Evolutionary conservation across 1,284 basidiomycete species (phyloP).

Genomic region (Leucoagaricus sp.): DNA sequence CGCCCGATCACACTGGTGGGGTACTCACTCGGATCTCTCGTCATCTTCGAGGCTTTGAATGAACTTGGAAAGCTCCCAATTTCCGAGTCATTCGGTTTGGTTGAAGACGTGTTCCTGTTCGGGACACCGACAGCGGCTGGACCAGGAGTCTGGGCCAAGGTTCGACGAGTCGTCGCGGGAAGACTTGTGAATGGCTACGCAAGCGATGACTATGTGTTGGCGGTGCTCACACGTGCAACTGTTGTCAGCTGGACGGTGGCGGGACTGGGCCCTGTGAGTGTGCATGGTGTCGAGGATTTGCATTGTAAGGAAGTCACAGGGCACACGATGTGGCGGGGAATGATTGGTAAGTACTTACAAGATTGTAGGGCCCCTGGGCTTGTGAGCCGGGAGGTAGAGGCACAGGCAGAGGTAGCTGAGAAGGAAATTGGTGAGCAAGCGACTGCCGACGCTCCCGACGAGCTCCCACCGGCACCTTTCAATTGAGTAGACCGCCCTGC

Average conservation of each 20-base stretch:
- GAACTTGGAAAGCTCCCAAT: conserved; percentile 38
- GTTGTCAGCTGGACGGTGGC: conserved; percentile 69
- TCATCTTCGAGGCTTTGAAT: conserved; percentile 52
- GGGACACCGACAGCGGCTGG: conserved; percentile 68
- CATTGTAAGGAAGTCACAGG: conserved; percentile 54
- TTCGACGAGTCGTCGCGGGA: conserved; percentile 66
- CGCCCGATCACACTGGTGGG: conserved; percentile 58
- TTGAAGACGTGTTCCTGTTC: conserved; percentile 78
- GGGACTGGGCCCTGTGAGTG: conserved; percentile 62
- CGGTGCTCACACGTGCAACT: conserved; percentile 69
- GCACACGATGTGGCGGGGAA: conserved; percentile 55
- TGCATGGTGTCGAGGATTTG: conserved; percentile 73
- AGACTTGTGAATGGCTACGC: conserved; percentile 76
- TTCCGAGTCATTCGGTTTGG: conserved; percentile 47
- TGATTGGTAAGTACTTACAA: conserved; percentile 48
- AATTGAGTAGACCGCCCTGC: neutral
- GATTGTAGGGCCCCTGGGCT: conserved; percentile 43
- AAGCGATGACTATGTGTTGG: conserved; percentile 73
- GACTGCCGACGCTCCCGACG: neutral
- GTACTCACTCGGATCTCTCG: conserved; percentile 56
- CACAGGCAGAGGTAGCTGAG: conserved; percentile 15
- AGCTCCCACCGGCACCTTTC: neutral
- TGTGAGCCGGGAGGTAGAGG: conserved; percentile 36
- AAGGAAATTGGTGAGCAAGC: neutral
- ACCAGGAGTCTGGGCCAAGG: conserved; percentile 57